Evolutionary conservation across 768 basidiomycete genomes (phyloP).

Genomic region (Leucosporidium yakuticum): DNA sequence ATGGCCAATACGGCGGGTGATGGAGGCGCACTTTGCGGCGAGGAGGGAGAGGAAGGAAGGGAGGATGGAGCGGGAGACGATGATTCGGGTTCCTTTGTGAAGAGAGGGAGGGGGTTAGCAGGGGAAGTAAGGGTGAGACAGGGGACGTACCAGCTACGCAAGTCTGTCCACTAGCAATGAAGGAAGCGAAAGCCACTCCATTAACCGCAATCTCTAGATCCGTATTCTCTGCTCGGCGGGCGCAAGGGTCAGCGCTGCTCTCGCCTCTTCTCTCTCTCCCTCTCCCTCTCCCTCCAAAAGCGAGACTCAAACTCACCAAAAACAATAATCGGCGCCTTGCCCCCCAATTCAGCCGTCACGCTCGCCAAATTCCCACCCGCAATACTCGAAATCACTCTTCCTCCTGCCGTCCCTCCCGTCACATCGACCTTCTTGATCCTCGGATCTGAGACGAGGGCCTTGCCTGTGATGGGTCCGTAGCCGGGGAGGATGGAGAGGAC

Average conservation of each 20-base stretch:
- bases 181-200: conserved; percentile 74
- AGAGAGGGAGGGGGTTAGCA: not conserved
- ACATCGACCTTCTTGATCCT: conserved; percentile 73
- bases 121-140: not conserved
- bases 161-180: conserved; percentile 69
- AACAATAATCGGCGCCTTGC: conserved; percentile 63
- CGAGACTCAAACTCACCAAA: conserved; percentile 46
- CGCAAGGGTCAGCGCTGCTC: not conserved
- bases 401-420: conserved; percentile 61
- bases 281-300: no score
- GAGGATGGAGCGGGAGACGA: conserved; percentile 19
- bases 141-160: conserved; percentile 19
- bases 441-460: conserved; percentile 59
- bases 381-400: conserved; percentile 63
- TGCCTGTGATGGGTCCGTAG: conserved; percentile 60
- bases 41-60: conserved; percentile 9
- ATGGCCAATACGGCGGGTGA: conserved; percentile 40
- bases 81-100: conserved; percentile 17
- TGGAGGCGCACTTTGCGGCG: conserved; percentile 18
- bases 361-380: conserved; percentile 67
- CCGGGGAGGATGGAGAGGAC: conserved; percentile 71
- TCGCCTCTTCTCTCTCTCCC: not conserved
- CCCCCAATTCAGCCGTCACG: conserved; percentile 79
- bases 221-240: conserved; percentile 52
- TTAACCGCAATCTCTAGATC: conserved; percentile 69